Percentiles rank a stretch among this genome's conserved stretches.
Conservation (phyloP, 345 rosid species). For the Moricandia moricandioides region DNA sequence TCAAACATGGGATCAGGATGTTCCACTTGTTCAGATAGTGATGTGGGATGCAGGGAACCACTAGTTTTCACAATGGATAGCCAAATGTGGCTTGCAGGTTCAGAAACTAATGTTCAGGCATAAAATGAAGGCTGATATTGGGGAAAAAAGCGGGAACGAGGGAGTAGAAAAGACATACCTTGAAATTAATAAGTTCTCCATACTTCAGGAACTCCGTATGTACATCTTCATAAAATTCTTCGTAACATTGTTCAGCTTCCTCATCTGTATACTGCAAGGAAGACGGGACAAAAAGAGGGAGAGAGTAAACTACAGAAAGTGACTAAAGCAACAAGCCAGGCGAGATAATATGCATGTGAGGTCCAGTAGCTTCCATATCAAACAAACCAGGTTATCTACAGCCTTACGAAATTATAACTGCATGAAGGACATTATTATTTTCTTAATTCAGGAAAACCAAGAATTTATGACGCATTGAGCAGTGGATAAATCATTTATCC, state of each 20-base stretch:
- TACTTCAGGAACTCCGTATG: slow-evolving; percentile 94
- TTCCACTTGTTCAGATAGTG: slow-evolving; percentile 1
- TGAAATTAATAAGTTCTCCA: slow-evolving; percentile 93
- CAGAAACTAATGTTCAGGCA: background rate
- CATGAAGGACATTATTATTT: slow-evolving; percentile 21
- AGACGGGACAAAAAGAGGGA: slow-evolving; percentile 5
- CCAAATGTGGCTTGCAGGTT: slow-evolving; percentile 13
- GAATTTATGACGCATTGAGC: background rate
- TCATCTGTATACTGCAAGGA: slow-evolving; percentile 80
- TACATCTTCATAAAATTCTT: slow-evolving; percentile 97
- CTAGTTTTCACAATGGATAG: slow-evolving; percentile 6
- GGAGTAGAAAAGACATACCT: slow-evolving; percentile 50
- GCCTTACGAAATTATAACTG: slow-evolving; percentile 24
- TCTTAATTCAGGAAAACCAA: slow-evolving; percentile 29
- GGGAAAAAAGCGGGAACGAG: background rate
- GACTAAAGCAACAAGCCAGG: slow-evolving; percentile 5
- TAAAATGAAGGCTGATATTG: background rate
- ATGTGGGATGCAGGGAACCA: background rate
- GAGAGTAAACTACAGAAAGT: slow-evolving; percentile 21
- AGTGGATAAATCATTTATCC: background rate
- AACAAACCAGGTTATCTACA: slow-evolving; percentile 22
- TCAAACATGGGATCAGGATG: background rate
- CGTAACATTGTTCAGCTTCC: slow-evolving; percentile 74
- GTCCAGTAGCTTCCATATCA: slow-evolving; percentile 1
- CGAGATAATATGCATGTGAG: slow-evolving; percentile 8